Base-by-base conservation (phyloP, 768 basidiomycete species). In the Boletellus emodensis region DNA sequence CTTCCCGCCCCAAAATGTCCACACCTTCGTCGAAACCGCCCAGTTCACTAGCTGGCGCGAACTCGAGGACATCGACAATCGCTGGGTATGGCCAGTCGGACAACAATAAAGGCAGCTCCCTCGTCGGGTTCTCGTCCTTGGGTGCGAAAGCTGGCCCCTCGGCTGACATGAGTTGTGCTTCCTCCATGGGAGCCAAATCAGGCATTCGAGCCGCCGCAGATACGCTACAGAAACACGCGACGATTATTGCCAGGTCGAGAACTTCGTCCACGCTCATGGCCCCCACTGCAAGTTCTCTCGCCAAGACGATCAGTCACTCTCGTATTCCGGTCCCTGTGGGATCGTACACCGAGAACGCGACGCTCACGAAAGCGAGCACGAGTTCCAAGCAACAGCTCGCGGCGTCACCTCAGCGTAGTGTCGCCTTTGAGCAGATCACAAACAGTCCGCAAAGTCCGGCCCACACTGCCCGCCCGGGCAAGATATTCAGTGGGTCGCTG, bases 271-370 rank as follows among this genome's bases (percentile, higher is more conserved):
- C 83, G 34, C 71, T 90, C 12, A 69, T 85, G 44, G 86, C 87
- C 1, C 87, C 87, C 0, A 90, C 87, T 1, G 87, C 84, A 2
- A 87, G 86, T 58, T 90, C 87, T 1, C 69, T 89, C 20, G 87
- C 87, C 3, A 87, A 82, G 71, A 72, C 63, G 20, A 70, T 53
- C 34, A 48, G 36, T 12, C 58, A 59, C 20, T 49, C 64, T 30
- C 64, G 63, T 12, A 57, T 61, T 37, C 63, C 68, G 20, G 57
- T 58, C 36, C 48, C 67, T 9, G 37, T 44, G 20, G 33, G 50
- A 39, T 41, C 57, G 8, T 32, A 54, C 6, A 40, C 34, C 7
- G 59, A 66, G 49, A 55, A 61, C 34, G 39, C 44, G 15, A 55
- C 44, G 15, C 18, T 51, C 2, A 38, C 32, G 12, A 67, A 33